A percentile compares a stretch with the other conserved stretches of the same genome.
Evolutionary conservation across 192 early-diverging fungal genomes (phyloP).

Genomic region (Thamnidium elegans): DNA sequence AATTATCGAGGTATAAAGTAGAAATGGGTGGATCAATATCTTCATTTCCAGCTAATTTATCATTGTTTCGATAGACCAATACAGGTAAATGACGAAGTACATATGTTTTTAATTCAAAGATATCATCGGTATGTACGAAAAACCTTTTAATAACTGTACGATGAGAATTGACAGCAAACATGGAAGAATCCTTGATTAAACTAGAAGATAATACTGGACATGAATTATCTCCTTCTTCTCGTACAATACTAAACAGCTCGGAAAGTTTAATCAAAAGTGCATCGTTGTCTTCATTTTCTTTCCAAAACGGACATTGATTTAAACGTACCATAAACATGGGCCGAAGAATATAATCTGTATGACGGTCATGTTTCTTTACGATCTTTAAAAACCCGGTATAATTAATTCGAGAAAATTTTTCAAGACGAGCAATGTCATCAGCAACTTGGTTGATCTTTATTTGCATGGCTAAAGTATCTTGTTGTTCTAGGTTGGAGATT

Average conservation of each 20-base stretch:
- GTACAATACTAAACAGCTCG: conserved; percentile 66
- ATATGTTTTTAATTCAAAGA: conserved; percentile 87
- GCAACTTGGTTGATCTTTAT: conserved; percentile 67
- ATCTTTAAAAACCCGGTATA: conserved; percentile 87
- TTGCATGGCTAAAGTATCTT: conserved; percentile 56
- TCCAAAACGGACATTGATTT: conserved; percentile 77
- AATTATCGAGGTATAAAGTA: conserved; percentile 92
- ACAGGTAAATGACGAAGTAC: conserved; percentile 90
- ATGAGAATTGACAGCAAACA: not conserved
- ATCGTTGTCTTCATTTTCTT: conserved; percentile 72
- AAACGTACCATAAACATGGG: conserved; percentile 76
- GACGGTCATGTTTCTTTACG: conserved; percentile 97
- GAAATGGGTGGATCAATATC: conserved; percentile 81
- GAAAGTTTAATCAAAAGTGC: conserved; percentile 83
- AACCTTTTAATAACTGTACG: conserved; percentile 44
- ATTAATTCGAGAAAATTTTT: conserved; percentile 73
- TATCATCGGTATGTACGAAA: conserved; percentile 95
- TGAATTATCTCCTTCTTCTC: conserved; percentile 30
- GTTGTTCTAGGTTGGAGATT: conserved; percentile 11
- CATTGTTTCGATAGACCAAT: conserved; percentile 74
- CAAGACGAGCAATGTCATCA: conserved; percentile 71
- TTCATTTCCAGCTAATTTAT: conserved; percentile 30
- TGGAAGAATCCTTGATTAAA: not conserved
- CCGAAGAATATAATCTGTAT: conserved; percentile 75
- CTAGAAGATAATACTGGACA: conserved; percentile 1